Evolutionary conservation across 176 grass and related monocot species (phyloP).

Genomic region (Oryza rufipogon): DNA sequence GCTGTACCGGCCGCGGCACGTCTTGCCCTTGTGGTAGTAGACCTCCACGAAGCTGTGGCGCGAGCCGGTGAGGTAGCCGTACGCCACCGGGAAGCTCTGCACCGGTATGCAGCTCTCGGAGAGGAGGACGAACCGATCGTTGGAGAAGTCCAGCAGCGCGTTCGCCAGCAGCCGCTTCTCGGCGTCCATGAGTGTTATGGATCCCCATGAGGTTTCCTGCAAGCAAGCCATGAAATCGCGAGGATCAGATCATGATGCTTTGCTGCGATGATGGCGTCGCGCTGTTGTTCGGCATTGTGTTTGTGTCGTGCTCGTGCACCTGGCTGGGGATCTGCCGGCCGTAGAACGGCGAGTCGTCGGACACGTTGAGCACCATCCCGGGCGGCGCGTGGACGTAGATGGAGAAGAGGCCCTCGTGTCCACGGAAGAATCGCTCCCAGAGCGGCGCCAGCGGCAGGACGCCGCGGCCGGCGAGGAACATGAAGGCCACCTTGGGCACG

Average conservation of each 20-base stretch:
- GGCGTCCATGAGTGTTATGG: slow-evolving; percentile 76
- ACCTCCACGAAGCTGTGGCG: slow-evolving; percentile 82
- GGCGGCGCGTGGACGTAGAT: slow-evolving; percentile 84
- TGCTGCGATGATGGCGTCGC: neutral
- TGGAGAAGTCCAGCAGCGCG: slow-evolving; percentile 84
- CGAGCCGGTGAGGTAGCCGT: slow-evolving; percentile 72
- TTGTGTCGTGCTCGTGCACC: slow-evolving; percentile 44
- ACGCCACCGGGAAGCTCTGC: slow-evolving; percentile 73
- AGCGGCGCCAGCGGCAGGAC: slow-evolving; percentile 65
- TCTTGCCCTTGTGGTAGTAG: slow-evolving; percentile 48
- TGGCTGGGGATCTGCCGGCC: slow-evolving; percentile 81
- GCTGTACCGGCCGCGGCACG: slow-evolving; percentile 74
- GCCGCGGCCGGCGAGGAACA: slow-evolving; percentile 72
- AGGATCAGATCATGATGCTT: neutral
- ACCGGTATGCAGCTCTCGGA: slow-evolving; percentile 95
- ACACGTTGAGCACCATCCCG: slow-evolving; percentile 50
- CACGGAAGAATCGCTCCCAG: slow-evolving; percentile 92
- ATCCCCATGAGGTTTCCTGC: slow-evolving; percentile 68
- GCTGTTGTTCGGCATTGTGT: neutral
- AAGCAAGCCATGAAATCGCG: neutral
- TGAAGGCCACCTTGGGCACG: slow-evolving; percentile 82
- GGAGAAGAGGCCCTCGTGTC: slow-evolving; percentile 60
- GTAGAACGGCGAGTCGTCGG: slow-evolving; percentile 68
- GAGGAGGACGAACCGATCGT: slow-evolving; percentile 90
- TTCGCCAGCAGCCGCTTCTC: slow-evolving; percentile 91